A percentile compares a stretch with the other conserved stretches of the same genome.
These are phyloP conservation scores for Amaranthus palmeri DNA, from an alignment of 148 eudicot genomes.

Conservation along the genomic window DNA sequence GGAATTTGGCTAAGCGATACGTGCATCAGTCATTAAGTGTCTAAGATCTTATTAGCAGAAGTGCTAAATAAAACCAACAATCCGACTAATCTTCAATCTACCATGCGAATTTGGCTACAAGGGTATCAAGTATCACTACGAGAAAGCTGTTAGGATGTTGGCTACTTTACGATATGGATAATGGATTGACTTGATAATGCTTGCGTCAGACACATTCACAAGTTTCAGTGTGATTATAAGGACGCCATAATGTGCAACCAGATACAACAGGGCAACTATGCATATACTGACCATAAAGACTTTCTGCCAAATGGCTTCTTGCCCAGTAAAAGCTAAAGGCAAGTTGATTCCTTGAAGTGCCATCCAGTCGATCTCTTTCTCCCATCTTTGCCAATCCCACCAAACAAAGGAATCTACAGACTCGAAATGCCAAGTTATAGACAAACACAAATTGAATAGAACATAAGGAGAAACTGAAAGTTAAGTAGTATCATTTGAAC, in stretches of 20 bases:
- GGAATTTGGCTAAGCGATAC: not conserved
- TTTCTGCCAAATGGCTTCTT: slow-evolving; percentile 98
- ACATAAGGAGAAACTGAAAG: not conserved
- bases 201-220: slow-evolving; percentile 1
- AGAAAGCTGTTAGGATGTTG: not conserved
- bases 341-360: slow-evolving; percentile 96
- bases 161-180: not conserved
- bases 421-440: slow-evolving; percentile 7
- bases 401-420: slow-evolving; percentile 89
- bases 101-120: not conserved
- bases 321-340: slow-evolving; percentile 95
- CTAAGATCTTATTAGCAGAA: not conserved
- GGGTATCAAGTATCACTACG: not conserved
- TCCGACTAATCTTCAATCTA: not conserved
- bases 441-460: not conserved
- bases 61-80: not conserved
- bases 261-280: slow-evolving; percentile 1
- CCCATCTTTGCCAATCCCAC: slow-evolving; percentile 99
- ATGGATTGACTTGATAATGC: not conserved
- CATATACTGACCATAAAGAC: slow-evolving; percentile 61
- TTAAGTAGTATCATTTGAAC: not conserved
- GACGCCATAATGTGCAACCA: slow-evolving; percentile 3
- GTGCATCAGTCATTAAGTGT: not conserved
- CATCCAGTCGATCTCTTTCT: slow-evolving; percentile 99
- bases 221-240: not conserved